A percentile compares a stretch with the other conserved stretches of the same genome.
These are phyloP conservation scores for Micractinium conductrix DNA, from an alignment of 139 green algal genomes.

Conservation along the genomic window DNA sequence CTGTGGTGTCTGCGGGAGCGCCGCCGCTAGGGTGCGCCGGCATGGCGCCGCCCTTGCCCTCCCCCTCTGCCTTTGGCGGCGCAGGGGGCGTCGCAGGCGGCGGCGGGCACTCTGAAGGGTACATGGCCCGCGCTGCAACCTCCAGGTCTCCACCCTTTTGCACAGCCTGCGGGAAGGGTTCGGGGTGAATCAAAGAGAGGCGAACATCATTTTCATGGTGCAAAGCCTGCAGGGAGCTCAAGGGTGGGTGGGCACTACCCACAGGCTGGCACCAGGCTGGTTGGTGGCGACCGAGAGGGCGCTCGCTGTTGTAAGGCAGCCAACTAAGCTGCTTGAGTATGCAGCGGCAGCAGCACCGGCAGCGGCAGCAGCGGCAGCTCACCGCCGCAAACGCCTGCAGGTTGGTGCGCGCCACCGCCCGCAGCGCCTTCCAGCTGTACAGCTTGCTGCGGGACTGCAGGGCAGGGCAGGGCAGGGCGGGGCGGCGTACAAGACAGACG, in stretches of 20 bases:
- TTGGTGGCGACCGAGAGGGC: background rate
- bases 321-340: too few relatives aligned
- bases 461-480: background rate
- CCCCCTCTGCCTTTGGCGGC: background rate
- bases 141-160: conserved; percentile 43
- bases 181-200: too few relatives aligned
- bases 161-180: conserved; percentile 19
- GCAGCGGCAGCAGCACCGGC: too few relatives aligned
- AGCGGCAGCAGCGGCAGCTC: background rate
- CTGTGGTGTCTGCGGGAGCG: background rate
- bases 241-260: too few relatives aligned
- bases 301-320: too few relatives aligned
- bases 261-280: background rate
- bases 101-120: conserved; percentile 37
- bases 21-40: background rate
- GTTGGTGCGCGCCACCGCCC: conserved; percentile 45
- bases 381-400: conserved; percentile 40
- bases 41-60: background rate
- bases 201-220: too few relatives aligned
- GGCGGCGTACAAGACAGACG: background rate
- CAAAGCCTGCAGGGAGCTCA: too few relatives aligned
- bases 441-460: conserved; percentile 37
- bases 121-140: conserved; percentile 45
- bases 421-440: conserved; percentile 57
- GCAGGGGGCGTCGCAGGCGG: background rate